Percentiles rank a stretch among this genome's conserved stretches.
phyloP scores from a whole-genome alignment of 2,329 filamentous ascomycete genomes.

The Cryoendolithus antarcticus region DNA sequence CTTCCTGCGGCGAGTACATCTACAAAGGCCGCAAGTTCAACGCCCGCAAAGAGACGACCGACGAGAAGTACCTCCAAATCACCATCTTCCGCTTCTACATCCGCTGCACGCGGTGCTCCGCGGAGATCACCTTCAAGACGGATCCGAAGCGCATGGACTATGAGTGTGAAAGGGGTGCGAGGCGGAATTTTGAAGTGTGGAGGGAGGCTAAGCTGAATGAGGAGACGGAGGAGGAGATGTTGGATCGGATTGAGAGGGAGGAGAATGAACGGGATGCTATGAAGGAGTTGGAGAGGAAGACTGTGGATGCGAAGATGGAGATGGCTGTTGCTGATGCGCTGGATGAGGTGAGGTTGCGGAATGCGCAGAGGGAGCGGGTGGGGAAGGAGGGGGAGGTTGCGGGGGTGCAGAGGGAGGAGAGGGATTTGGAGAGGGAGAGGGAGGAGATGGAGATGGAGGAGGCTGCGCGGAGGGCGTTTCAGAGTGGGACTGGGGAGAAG shows the following conservation, averaged over 20 bases:
- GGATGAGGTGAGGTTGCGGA: constrained; percentile 85
- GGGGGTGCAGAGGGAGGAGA: constrained; percentile 47
- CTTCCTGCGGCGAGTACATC: constrained; percentile 63
- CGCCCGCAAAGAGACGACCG: constrained; percentile 80
- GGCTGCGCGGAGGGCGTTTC: constrained; percentile 66
- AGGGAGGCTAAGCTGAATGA: constrained; percentile 51
- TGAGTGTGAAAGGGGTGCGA: constrained; percentile 65
- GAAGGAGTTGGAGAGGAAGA: constrained; percentile 90
- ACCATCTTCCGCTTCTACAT: constrained; percentile 76
- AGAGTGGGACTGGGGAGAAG: constrained; percentile 44
- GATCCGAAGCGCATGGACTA: constrained; percentile 96
- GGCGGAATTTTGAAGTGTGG: constrained; percentile 92
- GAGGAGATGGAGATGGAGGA: constrained; percentile 76
- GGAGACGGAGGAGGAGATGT: constrained; percentile 76
- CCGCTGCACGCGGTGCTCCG: constrained; percentile 71
- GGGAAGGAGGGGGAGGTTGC: constrained; percentile 47
- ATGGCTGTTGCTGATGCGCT: constrained; percentile 95
- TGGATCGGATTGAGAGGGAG: constrained; percentile 73
- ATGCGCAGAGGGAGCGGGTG: constrained; percentile 72
- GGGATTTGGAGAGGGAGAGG: constrained; percentile 45
- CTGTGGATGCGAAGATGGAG: constrained; percentile 79
- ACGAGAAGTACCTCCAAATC: constrained; percentile 80
- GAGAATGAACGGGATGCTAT: constrained; percentile 79
- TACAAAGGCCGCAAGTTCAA: constrained; percentile 95
- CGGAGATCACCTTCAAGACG: constrained; percentile 84